A percentile compares a stretch with the other conserved stretches of the same genome.
Conservation (phyloP, 306 rosid genomes). For the Styphnolobium japonicum region DNA sequence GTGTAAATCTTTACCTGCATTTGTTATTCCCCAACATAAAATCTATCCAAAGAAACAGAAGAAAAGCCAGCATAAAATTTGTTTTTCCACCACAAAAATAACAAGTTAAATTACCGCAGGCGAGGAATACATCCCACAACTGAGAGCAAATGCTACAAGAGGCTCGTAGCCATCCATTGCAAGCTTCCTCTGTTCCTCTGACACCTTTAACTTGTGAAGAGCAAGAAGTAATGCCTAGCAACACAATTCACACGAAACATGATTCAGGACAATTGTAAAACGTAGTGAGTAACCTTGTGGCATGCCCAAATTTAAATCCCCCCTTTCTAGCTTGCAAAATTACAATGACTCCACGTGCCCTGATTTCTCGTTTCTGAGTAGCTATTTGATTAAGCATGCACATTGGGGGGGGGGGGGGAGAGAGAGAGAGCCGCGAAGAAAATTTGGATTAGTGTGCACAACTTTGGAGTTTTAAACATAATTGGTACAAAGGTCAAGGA, state of each 20-base stretch:
- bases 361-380: neutral
- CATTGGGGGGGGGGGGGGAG: neutral
- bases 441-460: neutral
- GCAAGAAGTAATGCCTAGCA: slow-evolving; percentile 79
- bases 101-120: slow-evolving; percentile 58
- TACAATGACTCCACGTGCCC: neutral
- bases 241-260: neutral
- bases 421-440: too few relatives aligned
- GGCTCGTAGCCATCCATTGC: slow-evolving; percentile 53
- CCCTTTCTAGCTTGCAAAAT: neutral
- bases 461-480: neutral
- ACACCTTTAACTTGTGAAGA: slow-evolving; percentile 63
- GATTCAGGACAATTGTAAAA: neutral
- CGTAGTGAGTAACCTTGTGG: neutral
- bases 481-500: neutral
- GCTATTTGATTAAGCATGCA: neutral
- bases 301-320: neutral
- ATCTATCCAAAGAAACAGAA: neutral
- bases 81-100: neutral
- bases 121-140: slow-evolving; percentile 73
- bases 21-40: neutral
- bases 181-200: slow-evolving; percentile 61
- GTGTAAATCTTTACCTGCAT: slow-evolving; percentile 61
- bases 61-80: neutral
- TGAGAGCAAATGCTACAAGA: slow-evolving; percentile 57